Base-by-base conservation (phyloP, 768 basidiomycete genomes). In the Rickenella mellea region DNA sequence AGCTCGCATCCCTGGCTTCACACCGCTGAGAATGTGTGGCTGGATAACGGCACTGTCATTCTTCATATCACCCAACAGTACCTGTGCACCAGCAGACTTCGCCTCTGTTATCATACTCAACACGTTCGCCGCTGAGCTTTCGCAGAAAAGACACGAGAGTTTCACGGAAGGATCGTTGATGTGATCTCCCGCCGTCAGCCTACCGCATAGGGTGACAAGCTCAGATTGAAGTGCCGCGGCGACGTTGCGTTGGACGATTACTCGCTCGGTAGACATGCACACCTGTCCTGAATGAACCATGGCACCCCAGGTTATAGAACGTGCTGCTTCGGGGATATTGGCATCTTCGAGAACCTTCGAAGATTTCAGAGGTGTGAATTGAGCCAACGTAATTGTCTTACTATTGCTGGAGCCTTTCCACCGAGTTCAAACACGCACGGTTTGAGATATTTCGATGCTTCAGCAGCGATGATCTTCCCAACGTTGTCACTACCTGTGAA, bases 221-320 rank as follows among this genome's bases (percentile, higher is more conserved):
- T 61, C 49, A 3, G 52, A 42, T 10, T 68, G 52, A 10, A 76
- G 61, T 1, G 43, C 42, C 1, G 64, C 55, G 8, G 68, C 62
- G 10, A 67, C 57, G 6, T 53, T 59, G 14, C 64, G 56, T 47
- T 74, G 71, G 24, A 68, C 69, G 32, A 78, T 71, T n/a, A 76
- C 68, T 6, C 75, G 69, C 49, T 74, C 73, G 6, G 73, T 70
- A 1, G 74, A 73, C 71, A 78, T 74, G 58, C 75, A 78, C 31
- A 76, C 63, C 57, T 77, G 74, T 1, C 76, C 74, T 10, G 70
- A 72, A 51, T 71, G 60, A 0, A 64, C 39, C 51, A 74, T 60
- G 2, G 73, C 64, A 14, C 68, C 68, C 24, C 48, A 63, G 0
- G 63, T 63, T 36, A 76, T 69, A 2, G 63, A 66, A 42, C 70